phyloP scores from a whole-genome alignment of 2,329 filamentous ascomycete species.

The Biscogniauxia mediterranea region DNA sequence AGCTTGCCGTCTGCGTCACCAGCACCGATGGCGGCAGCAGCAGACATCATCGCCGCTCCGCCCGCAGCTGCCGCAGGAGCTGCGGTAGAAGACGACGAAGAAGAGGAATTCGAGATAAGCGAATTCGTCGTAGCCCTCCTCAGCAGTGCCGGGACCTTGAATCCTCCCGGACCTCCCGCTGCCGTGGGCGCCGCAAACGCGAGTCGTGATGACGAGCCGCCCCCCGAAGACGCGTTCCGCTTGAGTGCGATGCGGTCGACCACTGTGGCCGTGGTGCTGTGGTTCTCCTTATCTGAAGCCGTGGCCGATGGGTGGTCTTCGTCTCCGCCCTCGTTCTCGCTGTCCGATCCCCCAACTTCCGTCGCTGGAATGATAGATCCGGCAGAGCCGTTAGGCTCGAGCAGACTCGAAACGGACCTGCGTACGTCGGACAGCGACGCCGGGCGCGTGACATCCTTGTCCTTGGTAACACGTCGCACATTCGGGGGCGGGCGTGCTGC shows the following conservation, averaged over 20 bases:
- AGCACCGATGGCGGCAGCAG: too few relatives aligned
- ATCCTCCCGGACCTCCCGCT: constrained; percentile 40
- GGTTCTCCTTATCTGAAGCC: constrained; percentile 50
- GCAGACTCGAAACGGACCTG: constrained; percentile 77
- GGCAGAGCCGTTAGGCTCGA: constrained; percentile 59
- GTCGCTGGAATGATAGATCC: constrained; percentile 48
- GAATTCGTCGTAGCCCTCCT: constrained; percentile 71
- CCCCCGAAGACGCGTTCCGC: constrained; percentile 39
- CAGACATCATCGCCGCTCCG: not conserved
- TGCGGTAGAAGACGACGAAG: constrained; percentile 4
- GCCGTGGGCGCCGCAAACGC: constrained; percentile 54
- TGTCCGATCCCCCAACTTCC: constrained; percentile 50
- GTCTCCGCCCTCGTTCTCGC: constrained; percentile 47
- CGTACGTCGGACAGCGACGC: constrained; percentile 77
- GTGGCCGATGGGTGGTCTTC: constrained; percentile 31
- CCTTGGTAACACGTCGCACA: constrained; percentile 59
- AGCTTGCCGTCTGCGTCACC: constrained; percentile 52
- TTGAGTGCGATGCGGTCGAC: constrained; percentile 75
- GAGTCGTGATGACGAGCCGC: constrained; percentile 40
- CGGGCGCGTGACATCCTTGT: constrained; percentile 55
- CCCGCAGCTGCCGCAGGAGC: constrained; percentile 5
- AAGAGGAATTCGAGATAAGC: constrained; percentile 38
- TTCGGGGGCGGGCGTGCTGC: constrained; percentile 54
- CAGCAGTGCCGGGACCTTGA: constrained; percentile 70
- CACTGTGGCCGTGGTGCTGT: constrained; percentile 40